Percentiles rank a stretch among this genome's conserved stretches.
These are phyloP conservation scores for Cystobasidiopsis lactophilus DNA, from an alignment of 768 basidiomycete species.

Conservation along the genomic window DNA sequence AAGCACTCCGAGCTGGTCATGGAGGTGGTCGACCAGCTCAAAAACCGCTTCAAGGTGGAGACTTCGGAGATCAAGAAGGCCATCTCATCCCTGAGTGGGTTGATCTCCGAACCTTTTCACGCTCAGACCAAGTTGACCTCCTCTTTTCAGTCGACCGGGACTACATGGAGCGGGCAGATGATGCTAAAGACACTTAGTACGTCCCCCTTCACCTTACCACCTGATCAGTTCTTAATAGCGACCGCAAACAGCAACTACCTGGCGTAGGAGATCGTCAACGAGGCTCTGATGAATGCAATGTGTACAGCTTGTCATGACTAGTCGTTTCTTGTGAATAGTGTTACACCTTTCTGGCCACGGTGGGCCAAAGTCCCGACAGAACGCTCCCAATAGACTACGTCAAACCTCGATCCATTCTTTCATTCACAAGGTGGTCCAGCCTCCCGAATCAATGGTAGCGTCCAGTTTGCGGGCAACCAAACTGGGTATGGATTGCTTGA, in stretches of 20 bases:
- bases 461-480: constrained; percentile 74
- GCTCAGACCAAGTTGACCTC: constrained; percentile 17
- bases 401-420: too few species aligned
- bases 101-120: too few species aligned
- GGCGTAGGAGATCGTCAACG: too few species aligned
- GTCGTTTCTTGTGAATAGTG: too few species aligned
- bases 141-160: constrained; percentile 41
- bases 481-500: constrained; percentile 71
- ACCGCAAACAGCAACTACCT: too few species aligned
- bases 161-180: constrained; percentile 55
- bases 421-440: constrained; percentile 61
- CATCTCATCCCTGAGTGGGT: not conserved
- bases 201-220: constrained; percentile 27
- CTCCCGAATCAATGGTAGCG: constrained; percentile 65
- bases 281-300: too few species aligned
- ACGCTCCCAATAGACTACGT: too few species aligned
- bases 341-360: too few species aligned
- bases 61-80: constrained; percentile 61
- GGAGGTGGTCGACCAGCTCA: constrained; percentile 66
- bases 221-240: not conserved
- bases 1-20: constrained; percentile 54
- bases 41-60: constrained; percentile 64
- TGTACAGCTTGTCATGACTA: too few species aligned
- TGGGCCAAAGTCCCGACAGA: too few species aligned
- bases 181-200: constrained; percentile 45